Percentiles rank a stretch among this genome's conserved stretches.
These are phyloP conservation scores for Podila clonocystis DNA, from an alignment of 192 early-diverging fungal genomes.

Conservation along the genomic window DNA sequence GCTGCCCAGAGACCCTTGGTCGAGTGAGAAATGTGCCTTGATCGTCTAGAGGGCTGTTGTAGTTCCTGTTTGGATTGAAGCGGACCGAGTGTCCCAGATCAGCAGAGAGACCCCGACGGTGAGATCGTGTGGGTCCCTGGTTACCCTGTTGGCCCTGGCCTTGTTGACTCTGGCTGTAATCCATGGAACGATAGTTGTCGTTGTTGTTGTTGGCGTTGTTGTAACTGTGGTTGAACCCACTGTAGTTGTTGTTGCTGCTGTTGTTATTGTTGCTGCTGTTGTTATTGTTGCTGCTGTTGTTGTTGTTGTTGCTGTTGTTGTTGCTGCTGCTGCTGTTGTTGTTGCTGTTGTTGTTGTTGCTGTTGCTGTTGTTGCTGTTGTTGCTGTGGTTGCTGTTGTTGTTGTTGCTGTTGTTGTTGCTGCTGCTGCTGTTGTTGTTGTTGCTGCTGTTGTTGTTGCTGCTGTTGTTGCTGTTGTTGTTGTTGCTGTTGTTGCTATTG, in stretches of 20 bases:
- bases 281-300: conserved; percentile 4
- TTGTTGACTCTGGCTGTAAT: neutral
- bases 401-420: neutral
- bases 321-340: conserved; percentile 7
- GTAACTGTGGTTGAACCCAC: no score
- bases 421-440: neutral
- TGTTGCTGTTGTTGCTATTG: neutral
- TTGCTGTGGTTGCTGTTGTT: conserved; percentile 5
- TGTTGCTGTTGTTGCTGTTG: neutral
- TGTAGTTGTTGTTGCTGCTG: neutral
- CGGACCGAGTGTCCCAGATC: conserved; percentile 31
- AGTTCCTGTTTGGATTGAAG: conserved; percentile 43
- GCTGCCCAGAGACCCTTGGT: conserved; percentile 25
- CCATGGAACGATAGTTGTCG: conserved; percentile 2
- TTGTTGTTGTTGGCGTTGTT: conserved; percentile 5
- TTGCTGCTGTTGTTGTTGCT: neutral
- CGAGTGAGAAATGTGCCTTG: conserved; percentile 31
- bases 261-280: neutral
- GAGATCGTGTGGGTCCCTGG: conserved; percentile 33
- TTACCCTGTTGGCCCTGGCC: conserved; percentile 8
- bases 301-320: neutral
- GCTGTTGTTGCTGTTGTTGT: neutral
- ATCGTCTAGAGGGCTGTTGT: neutral
- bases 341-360: conserved; percentile 3
- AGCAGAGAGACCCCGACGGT: conserved; percentile 24